Evolutionary conservation across 306 rosid genomes (phyloP), one percentile per base, ranked within the genome.

Genomic region (Fagus sylvatica): DNA sequence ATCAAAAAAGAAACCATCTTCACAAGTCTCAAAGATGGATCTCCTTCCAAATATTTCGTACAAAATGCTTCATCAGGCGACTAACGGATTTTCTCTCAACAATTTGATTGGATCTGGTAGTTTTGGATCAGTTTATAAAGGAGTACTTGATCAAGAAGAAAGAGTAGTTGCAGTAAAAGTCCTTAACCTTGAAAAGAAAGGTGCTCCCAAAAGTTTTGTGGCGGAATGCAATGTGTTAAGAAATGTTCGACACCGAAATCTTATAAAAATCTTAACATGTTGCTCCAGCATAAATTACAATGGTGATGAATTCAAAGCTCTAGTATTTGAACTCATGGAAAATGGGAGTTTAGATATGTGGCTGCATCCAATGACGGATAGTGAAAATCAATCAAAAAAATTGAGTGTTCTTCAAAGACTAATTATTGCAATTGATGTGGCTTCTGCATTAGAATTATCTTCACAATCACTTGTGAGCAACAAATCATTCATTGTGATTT

Each of bases 91-190:
- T 76, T 70, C 81, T 22, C 19, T 39, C 39, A 43, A 77, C 32
- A 77, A 77, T n/a, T n/a, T 77, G 22, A 55, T 85, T 9, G 82
- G 84, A 28, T 43, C 53, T 4, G 86, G 86, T 33, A 54, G 72
- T 28, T 40, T 54, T 6, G 84, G 89, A 8, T 76, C 32, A 10
- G 81, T 79, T 6, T 85, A 76, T 11, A 79, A 76, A 64, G 78
- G 85, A 42, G 17, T 5, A 1, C 17, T 76, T 12, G 22, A 13
- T 32, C 32, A 76, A 16, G 71, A 81, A 34, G 56, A 60, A 15
- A 65, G 30, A 3, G 33, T 28, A 30, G 59, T 77, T 3, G 81
- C 75, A 36, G 69, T 81, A 4, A 80, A 80, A 53, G 84, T 80
- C 16, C 54, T 80, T 10, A 75, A 74, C 65, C 49, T 80, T 1